Conservation (phyloP, 2,329 filamentous ascomycete genomes). For the Penicillium frequentans region DNA sequence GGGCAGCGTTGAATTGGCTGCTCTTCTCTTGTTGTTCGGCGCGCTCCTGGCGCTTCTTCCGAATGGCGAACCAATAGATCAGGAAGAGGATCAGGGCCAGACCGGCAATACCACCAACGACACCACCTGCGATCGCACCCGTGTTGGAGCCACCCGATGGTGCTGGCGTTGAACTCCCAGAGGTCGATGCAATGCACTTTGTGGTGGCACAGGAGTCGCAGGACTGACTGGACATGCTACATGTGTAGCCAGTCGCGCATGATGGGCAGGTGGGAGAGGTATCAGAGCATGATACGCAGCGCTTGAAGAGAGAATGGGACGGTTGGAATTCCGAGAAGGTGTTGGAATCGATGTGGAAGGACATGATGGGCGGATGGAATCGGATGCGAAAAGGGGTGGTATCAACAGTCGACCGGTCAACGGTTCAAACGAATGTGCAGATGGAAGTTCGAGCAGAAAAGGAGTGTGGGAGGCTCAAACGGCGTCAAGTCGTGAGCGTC, state of each 20-base stretch:
- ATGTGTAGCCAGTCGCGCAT: conserved; percentile 58
- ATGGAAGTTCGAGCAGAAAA: conserved; percentile 9
- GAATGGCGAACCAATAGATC: conserved; percentile 85
- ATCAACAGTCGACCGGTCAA: conserved; percentile 24
- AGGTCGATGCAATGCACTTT: conserved; percentile 38
- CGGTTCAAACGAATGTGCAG: conserved; percentile 14
- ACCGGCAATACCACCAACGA: conserved; percentile 77
- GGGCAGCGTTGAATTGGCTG: conserved; percentile 49
- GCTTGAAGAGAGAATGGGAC: conserved; percentile 30
- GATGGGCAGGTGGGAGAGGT: conserved; percentile 58
- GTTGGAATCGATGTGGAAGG: conserved; percentile 22
- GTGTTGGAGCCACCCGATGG: conserved; percentile 60
- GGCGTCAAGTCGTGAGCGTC: conserved; percentile 39
- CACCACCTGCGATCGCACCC: conserved; percentile 87
- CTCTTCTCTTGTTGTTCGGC: conserved; percentile 55
- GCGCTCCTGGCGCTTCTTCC: conserved; percentile 66
- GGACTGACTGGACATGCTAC: conserved; percentile 58
- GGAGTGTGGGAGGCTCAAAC: conserved; percentile 31
- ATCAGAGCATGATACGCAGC: conserved; percentile 58
- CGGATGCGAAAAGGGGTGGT: conserved; percentile 4
- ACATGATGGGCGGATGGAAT: conserved; percentile 27
- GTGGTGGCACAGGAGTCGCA: conserved; percentile 62
- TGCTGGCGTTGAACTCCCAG: neutral
- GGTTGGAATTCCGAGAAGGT: conserved; percentile 19
- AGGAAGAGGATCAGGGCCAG: conserved; percentile 75